Evolutionary conservation across 2,329 filamentous ascomycete species (phyloP).

Genomic region (Sclerotinia subarctica): DNA sequence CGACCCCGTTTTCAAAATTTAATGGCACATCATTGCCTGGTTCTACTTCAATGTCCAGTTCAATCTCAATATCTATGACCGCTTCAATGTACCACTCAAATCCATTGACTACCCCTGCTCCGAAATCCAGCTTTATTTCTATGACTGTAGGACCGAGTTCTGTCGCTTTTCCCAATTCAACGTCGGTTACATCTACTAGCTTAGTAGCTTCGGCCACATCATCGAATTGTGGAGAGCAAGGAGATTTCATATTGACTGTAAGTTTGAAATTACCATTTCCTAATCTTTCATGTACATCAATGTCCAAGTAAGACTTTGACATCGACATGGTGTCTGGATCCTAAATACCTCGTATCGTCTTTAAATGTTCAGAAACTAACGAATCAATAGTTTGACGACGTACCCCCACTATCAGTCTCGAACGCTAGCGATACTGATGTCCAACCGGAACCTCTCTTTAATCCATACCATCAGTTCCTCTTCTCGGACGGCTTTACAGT

Average conservation of each 20-base stretch:
- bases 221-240: slow-evolving; percentile 32
- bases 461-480: slow-evolving; percentile 39
- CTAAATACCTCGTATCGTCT: too few relatives aligned
- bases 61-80: too few relatives aligned
- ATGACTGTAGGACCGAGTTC: neutral
- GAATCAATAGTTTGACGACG: slow-evolving; percentile 35
- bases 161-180: slow-evolving; percentile 15
- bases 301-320: neutral
- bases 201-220: slow-evolving; percentile 19
- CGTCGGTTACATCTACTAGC: slow-evolving; percentile 20
- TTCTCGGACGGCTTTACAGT: slow-evolving; percentile 41
- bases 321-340: neutral
- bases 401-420: slow-evolving; percentile 31
- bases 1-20: neutral
- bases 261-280: slow-evolving; percentile 10
- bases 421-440: slow-evolving; percentile 26
- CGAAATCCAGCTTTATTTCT: neutral
- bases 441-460: slow-evolving; percentile 34
- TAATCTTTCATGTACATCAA: neutral
- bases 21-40: neutral
- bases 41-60: neutral
- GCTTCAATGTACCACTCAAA: neutral
- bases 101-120: neutral
- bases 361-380: neutral
- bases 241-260: slow-evolving; percentile 35